Conservation (phyloP, 2,329 filamentous ascomycete genomes). For the Alternaria postmessia region DNA sequence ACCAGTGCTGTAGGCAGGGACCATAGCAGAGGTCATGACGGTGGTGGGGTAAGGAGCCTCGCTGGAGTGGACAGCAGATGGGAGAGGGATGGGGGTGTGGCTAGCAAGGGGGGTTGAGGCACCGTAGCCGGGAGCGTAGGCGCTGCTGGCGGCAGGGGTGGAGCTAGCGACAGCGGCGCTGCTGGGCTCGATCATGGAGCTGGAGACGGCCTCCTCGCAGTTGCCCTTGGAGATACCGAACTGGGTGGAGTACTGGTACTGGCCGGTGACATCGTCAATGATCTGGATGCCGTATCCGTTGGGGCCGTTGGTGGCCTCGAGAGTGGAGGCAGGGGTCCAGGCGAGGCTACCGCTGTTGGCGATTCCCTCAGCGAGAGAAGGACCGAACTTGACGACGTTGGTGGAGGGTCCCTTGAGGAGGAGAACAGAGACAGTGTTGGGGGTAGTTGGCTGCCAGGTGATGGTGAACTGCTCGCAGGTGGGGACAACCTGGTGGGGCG, state of each 20-base stretch:
- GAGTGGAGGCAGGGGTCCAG: constrained; percentile 62
- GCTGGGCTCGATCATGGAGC: constrained; percentile 23
- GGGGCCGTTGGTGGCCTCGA: constrained; percentile 54
- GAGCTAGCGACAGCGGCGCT: constrained; percentile 6
- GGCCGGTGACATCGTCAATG: constrained; percentile 65
- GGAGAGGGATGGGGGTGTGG: constrained; percentile 21
- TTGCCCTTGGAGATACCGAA: constrained; percentile 65
- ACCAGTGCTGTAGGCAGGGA: constrained; percentile 19
- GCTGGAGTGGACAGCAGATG: constrained; percentile 13
- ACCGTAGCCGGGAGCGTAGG: constrained; percentile 13
- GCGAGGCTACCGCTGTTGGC: constrained; percentile 63
- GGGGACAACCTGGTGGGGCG: constrained; percentile 55
- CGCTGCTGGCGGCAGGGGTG: constrained; percentile 11
- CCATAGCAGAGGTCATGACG: constrained; percentile 29
- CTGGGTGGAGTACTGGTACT: constrained; percentile 68
- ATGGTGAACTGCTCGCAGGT: constrained; percentile 65
- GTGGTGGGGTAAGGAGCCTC: constrained; percentile 24
- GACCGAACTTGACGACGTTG: constrained; percentile 62
- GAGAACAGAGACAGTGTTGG: constrained; percentile 63
- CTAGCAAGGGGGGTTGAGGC: constrained; percentile 14
- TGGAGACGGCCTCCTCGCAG: constrained; percentile 31
- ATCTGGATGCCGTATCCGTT: constrained; percentile 69
- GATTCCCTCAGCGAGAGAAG: constrained; percentile 61
- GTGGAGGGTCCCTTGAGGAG: constrained; percentile 66
- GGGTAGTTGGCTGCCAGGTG: constrained; percentile 63